Base-by-base conservation (phyloP, 129 eudicot species). In the Erigeron canadensis region DNA sequence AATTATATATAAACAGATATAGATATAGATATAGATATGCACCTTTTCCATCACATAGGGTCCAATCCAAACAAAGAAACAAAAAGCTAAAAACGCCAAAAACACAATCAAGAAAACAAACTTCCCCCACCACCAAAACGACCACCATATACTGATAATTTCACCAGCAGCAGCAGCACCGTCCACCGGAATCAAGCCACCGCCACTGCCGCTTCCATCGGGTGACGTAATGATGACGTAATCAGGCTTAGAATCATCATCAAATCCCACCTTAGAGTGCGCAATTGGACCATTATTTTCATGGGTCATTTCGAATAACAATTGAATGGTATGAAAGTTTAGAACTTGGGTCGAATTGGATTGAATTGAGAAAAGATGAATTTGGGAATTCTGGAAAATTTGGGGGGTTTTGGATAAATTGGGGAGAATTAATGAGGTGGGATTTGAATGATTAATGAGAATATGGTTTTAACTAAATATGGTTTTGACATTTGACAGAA, bases 21-120 rank as follows among this genome's bases (percentile, higher is more conserved):
- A 11, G 7, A 51, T 17, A 57, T 17, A 44, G 4, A n/a, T 8
- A 54, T 13, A 15, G 8, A 53, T 18, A 56, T 53, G 15, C 46
- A 79, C 97, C 88, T 91, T 86, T n/a, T 91, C 86, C 92, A 91
- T 84, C 37, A 88, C 67, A 44, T 80, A 84, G 61, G 97, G 97
- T 7, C 86, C 90, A 44, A 91, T 75, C 97, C 97, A 91, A 55
- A 76, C 79, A 78, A 88, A 74, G 85, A 86, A 86, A 64, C 86
- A 90, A 77, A 86, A 76, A 55, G 77, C 93, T 58, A 91, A 63
- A 47, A 81, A 23, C 48, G 77, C 96, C 63, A 82, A 60, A 58
- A 91, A 84, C 18, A 74, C n/a, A 43, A 84, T 56, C 59, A 91
- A 65, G 54, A 91, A 41, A 34, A 88, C 76, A 41, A 88, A 54